phyloP scores from a whole-genome alignment of 305 asterid species.

The Fraxinus ornus region DNA sequence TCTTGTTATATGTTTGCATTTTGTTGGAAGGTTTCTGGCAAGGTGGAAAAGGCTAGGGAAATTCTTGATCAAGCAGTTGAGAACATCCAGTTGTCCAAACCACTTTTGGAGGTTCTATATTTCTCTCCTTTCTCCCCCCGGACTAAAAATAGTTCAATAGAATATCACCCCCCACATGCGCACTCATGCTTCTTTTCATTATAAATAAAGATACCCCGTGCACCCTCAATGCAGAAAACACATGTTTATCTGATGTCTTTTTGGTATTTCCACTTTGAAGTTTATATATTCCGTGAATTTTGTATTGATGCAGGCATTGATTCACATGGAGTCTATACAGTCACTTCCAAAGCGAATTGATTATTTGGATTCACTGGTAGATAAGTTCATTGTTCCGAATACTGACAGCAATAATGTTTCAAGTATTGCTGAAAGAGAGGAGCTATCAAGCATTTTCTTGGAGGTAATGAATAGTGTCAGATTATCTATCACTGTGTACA shows the following conservation, averaged over 20 bases:
- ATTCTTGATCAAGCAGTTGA: slow-evolving; percentile 85
- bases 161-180: background rate
- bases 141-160: background rate
- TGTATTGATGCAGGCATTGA: slow-evolving; percentile 69
- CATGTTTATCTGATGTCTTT: background rate
- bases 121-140: slow-evolving; percentile 8
- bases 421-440: slow-evolving; percentile 84
- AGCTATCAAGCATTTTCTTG: slow-evolving; percentile 84
- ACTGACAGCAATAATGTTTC: slow-evolving; percentile 57
- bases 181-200: background rate
- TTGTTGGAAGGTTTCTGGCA: slow-evolving; percentile 74
- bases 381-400: slow-evolving; percentile 63
- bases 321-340: slow-evolving; percentile 94
- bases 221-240: background rate
- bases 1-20: slow-evolving; percentile 10
- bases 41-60: slow-evolving; percentile 86
- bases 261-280: slow-evolving; percentile 9
- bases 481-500: background rate
- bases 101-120: slow-evolving; percentile 79
- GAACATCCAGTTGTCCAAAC: slow-evolving; percentile 69
- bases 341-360: slow-evolving; percentile 77
- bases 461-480: slow-evolving; percentile 54
- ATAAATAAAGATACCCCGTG: background rate
- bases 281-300: slow-evolving; percentile 10
- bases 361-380: slow-evolving; percentile 75